Evolutionary conservation across 441 rosid genomes (phyloP).

Genomic region (Manihot esculenta): DNA sequence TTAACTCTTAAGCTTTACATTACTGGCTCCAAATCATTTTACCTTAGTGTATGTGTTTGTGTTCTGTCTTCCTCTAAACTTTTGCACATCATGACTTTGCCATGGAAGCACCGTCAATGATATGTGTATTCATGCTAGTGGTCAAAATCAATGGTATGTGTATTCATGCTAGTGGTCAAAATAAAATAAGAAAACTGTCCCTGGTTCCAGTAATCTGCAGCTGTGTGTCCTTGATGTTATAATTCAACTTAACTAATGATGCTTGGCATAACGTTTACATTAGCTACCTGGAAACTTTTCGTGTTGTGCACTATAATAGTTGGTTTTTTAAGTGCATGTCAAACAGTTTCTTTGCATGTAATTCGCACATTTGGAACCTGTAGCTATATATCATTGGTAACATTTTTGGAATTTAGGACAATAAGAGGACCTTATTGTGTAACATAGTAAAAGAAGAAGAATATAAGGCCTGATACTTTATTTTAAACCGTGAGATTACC

Average conservation of each 20-base stretch:
- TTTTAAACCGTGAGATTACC: background rate
- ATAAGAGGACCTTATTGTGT: slow-evolving; percentile 29
- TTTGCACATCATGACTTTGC: background rate
- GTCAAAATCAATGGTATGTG: no score
- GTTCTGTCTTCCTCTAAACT: background rate
- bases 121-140: no score
- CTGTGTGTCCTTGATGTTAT: background rate
- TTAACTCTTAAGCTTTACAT: background rate
- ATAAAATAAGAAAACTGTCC: background rate
- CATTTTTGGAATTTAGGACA: slow-evolving; percentile 28
- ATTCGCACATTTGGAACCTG: slow-evolving; percentile 25
- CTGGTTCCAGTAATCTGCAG: background rate
- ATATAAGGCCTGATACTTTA: background rate
- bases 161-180: background rate
- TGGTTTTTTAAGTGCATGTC: slow-evolving; percentile 17
- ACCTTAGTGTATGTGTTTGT: background rate
- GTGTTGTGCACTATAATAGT: background rate
- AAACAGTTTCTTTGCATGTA: slow-evolving; percentile 37
- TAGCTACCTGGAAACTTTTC: background rate
- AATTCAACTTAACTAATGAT: background rate
- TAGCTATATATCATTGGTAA: slow-evolving; percentile 9
- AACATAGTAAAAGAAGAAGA: background rate
- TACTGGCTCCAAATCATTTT: background rate
- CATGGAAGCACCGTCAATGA: background rate
- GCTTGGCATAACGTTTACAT: background rate